Evolutionary conservation across 2,329 filamentous ascomycete species (phyloP).

Genomic region (Cordyceps farinosa): DNA sequence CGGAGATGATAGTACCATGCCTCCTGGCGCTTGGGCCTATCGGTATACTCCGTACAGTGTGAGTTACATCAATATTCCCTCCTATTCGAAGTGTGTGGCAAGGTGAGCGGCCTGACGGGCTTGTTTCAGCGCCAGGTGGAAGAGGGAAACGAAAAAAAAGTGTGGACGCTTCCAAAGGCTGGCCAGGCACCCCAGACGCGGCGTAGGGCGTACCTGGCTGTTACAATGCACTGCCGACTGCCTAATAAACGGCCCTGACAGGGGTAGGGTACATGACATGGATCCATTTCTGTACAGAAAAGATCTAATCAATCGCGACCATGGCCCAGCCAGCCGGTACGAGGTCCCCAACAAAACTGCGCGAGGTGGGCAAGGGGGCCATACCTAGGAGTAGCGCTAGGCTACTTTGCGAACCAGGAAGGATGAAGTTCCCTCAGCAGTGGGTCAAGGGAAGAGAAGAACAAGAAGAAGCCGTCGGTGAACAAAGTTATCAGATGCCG

Average conservation of each 20-base stretch:
- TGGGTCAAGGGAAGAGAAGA: background rate
- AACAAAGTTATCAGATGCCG: slow-evolving; percentile 3
- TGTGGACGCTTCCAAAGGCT: background rate
- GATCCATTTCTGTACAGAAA: slow-evolving; percentile 7
- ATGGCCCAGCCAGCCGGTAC: slow-evolving; percentile 8
- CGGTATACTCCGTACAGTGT: background rate
- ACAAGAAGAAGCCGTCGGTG: background rate
- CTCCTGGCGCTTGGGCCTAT: background rate
- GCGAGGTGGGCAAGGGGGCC: background rate
- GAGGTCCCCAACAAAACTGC: slow-evolving; percentile 3
- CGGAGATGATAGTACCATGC: background rate
- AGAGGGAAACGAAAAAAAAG: background rate
- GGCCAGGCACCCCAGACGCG: background rate
- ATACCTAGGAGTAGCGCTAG: background rate
- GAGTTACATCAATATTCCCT: background rate
- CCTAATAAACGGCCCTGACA: background rate
- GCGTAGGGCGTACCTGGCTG: slow-evolving; percentile 4
- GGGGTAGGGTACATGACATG: background rate
- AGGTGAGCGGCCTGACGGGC: background rate
- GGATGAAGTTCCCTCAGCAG: background rate
- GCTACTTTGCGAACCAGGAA: background rate
- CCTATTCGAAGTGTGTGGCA: background rate
- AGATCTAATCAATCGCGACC: slow-evolving; percentile 12
- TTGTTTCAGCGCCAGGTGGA: background rate
- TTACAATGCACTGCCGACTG: background rate